A percentile compares a stretch with the other conserved stretches of the same genome.
Conservation (phyloP, 805 yeast genomes). For the Wickerhamomyces ciferrii region DNA sequence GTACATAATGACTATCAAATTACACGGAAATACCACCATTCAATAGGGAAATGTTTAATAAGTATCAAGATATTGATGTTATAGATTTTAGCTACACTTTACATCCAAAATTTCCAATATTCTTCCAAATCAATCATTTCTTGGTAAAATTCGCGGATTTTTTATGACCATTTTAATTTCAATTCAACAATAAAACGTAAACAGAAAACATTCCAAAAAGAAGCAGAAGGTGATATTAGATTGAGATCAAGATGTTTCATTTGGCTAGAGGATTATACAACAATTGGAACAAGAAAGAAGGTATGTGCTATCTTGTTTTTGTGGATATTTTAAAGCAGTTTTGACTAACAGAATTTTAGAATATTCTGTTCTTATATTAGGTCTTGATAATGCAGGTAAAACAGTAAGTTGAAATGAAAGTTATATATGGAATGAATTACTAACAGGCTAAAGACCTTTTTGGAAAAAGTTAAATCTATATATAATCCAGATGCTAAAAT, state of each 20-base stretch:
- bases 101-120: too few relatives aligned
- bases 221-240: too few relatives aligned
- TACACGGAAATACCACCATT: too few relatives aligned
- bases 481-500: conserved; percentile 42
- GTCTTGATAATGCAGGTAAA: conserved; percentile 95
- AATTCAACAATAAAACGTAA: too few relatives aligned
- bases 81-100: too few relatives aligned
- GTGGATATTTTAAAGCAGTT: not conserved
- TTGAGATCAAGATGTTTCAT: conserved; percentile 61
- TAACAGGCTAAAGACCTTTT: conserved; percentile 36
- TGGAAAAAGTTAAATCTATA: conserved; percentile 58
- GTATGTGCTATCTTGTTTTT: conserved; percentile 22
- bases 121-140: too few relatives aligned
- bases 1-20: too few relatives aligned
- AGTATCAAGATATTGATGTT: too few relatives aligned
- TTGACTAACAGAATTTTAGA: conserved; percentile 27
- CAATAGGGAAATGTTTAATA: too few relatives aligned
- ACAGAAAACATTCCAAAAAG: too few relatives aligned
- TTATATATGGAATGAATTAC: conserved; percentile 25
- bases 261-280: conserved; percentile 56
- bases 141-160: too few relatives aligned
- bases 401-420: conserved; percentile 40
- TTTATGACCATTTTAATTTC: too few relatives aligned
- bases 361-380: conserved; percentile 75
- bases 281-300: conserved; percentile 51